Percentiles rank a stretch among this genome's conserved stretches.
phyloP scores from a whole-genome alignment of 2,329 filamentous ascomycete genomes.

The Coniochaeta hoffmannii region DNA sequence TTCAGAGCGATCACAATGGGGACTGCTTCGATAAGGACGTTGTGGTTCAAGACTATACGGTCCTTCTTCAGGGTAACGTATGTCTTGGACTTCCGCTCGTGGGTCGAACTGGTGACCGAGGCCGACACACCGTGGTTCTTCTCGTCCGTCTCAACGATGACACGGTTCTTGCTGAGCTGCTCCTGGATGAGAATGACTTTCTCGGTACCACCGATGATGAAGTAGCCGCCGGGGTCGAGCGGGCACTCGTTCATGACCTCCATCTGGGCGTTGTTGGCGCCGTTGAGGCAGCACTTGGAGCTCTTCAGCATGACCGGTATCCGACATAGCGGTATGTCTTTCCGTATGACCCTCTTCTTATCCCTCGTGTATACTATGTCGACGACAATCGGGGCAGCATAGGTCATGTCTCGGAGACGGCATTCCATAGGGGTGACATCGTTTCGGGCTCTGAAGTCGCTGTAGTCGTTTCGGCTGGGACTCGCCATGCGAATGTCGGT shows the following conservation, averaged over 20 bases:
- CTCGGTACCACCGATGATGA: conserved; percentile 94
- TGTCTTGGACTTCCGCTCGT: conserved; percentile 96
- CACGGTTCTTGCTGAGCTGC: conserved; percentile 96
- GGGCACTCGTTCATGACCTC: conserved; percentile 90
- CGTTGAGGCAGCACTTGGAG: conserved; percentile 80
- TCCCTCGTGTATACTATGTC: conserved; percentile 88
- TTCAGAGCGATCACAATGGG: conserved; percentile 91
- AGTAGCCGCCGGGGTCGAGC: conserved; percentile 93
- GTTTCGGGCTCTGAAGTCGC: conserved; percentile 60
- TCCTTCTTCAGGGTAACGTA: conserved; percentile 95
- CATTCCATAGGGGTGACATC: conserved; percentile 94
- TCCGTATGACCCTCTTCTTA: conserved; percentile 64
- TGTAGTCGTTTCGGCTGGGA: conserved; percentile 72
- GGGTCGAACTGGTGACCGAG: conserved; percentile 94
- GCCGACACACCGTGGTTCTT: conserved; percentile 93
- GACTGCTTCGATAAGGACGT: conserved; percentile 87
- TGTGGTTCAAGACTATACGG: conserved; percentile 81
- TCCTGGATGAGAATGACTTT: conserved; percentile 99
- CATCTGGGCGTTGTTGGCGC: conserved; percentile 83
- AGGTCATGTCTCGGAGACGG: conserved; percentile 93
- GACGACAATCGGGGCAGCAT: conserved; percentile 87
- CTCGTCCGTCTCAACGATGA: conserved; percentile 88
- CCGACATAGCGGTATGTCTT: conserved; percentile 74
- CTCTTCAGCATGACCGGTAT: conserved; percentile 97
- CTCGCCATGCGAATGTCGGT: conserved; percentile 82